Evolutionary conservation across 306 rosid genomes (phyloP), one percentile per base, ranked within the genome.

Genomic region (Abrus precatorius): DNA sequence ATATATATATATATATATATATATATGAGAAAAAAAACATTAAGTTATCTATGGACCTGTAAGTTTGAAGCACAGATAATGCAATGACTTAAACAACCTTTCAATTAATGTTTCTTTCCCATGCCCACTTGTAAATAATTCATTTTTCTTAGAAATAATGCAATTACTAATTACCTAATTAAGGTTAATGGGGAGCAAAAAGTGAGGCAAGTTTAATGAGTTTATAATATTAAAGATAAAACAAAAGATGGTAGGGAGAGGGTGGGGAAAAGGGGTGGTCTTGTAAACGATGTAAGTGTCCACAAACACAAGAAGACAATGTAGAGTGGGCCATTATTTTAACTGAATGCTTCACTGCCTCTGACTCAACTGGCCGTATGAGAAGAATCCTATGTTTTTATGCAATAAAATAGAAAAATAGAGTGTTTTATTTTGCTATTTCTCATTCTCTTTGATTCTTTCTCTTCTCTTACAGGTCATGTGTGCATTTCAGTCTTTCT

Each of bases 331-430:
- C 76, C 86, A 75, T 62, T 80, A 47, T 57, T 62, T 74, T 61
- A 70, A 70, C 60, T 53, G 57, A 84, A 80, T 80, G 82, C 72
- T 56, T 75, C 79, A 75, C 76, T 75, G 60, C 59, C 54, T 81
- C 78, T 75, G 66, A 14, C 76, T 82, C 70, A 6, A 27, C 66
- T 77, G 78, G 71, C 33, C 67, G 75, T 50, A 56, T 64, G 71
- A 78, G 79, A 85, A 78, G 88, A 85, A 85, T 85, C 88, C 84
- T 78, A 82, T 85, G 82, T 60, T 73, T 20, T 71, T 73, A n/a
- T 53, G 45, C 68, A 84, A 72, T 44, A 78, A 78, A 77, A 77
- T 75, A 75, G 57, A 44, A 78, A 72, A 55, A 54, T 66, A n/a
- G 64, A 71, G 49, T 55, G 38, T 72, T 72, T 78, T 49, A 55